Conservation (phyloP, 169 alveolate species). For the Eimeria maxima region DNA sequence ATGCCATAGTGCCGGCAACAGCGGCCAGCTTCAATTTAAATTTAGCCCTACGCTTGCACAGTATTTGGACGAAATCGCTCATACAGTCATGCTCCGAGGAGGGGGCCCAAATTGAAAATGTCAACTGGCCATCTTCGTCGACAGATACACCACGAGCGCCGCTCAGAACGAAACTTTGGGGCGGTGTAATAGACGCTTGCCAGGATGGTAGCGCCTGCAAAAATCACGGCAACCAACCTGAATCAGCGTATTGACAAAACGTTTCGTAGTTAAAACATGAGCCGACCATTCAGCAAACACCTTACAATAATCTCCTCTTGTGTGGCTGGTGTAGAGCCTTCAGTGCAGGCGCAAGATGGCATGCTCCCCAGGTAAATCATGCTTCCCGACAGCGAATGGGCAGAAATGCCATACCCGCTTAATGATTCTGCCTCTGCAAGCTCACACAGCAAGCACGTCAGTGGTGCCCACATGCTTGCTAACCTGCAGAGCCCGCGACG, state of each 20-base stretch:
- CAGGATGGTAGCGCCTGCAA: conserved; percentile 13
- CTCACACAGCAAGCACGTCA: conserved; percentile 2
- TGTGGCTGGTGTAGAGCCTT: conserved; percentile 67
- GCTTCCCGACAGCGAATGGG: conserved; percentile 19
- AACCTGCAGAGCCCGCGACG: not conserved
- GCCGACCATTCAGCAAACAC: not conserved
- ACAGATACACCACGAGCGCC: conserved; percentile 43
- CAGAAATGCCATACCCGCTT: conserved; percentile 23
- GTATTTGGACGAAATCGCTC: not conserved
- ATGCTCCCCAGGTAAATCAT: conserved; percentile 39
- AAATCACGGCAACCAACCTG: not conserved
- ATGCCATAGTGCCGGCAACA: not conserved
- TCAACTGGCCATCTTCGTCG: conserved; percentile 23
- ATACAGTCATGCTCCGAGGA: conserved; percentile 43
- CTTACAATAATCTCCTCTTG: conserved; percentile 60
- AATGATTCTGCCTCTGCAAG: conserved; percentile 24
- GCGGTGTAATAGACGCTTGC: conserved; percentile 38
- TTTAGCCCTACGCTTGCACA: conserved; percentile 74
- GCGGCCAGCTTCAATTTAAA: not conserved
- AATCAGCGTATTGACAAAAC: not conserved
- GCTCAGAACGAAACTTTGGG: conserved; percentile 19
- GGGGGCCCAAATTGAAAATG: conserved; percentile 51
- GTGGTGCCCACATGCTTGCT: not conserved
- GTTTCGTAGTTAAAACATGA: not conserved
- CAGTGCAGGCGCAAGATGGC: conserved; percentile 53